Evolutionary conservation across 2,329 filamentous ascomycete species (phyloP), one percentile per base, ranked within the genome.

Genomic region (Phialemoniopsis sp.): DNA sequence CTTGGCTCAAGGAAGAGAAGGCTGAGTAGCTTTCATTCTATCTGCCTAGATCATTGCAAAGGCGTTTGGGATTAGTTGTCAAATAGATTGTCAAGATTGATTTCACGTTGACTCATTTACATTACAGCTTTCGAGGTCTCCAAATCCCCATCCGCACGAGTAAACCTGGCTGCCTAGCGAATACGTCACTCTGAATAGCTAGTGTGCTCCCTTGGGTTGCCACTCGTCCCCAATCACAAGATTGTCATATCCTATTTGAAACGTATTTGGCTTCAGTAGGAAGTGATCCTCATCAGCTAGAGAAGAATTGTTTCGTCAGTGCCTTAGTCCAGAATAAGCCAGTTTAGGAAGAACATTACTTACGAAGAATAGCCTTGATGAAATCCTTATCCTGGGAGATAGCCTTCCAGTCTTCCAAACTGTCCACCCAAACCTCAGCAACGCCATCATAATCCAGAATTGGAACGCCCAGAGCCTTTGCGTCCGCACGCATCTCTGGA

Each of bases 401-500:
- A 13, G 26, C 26, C 33, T 39, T 40, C 42, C 42, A 37, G 21
- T 44, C 44, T 5, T 42, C 44, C 13, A 42, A 21, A 5, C 39
- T 36, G 29, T 46, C 45, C 5, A 45, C 29, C 39, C 41, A 46
- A 5, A 44, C 37, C 40, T 45, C 45, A 6, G 45, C 38, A 4
- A 44, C 40, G 14, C 37, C 45, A 38, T 47, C 45, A 34, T 41
- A 47, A 18, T 45, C 42, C n/a, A 47, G 34, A 8, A 45, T 40
- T 5, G 40, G 38, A 13, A 39, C 18, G 8, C 45, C 45, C 13
- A 42, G 18, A 3, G 30, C 15, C 19, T 35, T 34, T 1, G 41
- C 41, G 14, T 39, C 19, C 15, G 32, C 41, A 4, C 41, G 38
- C 6, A 38, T 13, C 14, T 46, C 38, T 13, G 41, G 37, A 2